phyloP scores from a whole-genome alignment of 345 rosid species.

The Hibiscus trionum region DNA sequence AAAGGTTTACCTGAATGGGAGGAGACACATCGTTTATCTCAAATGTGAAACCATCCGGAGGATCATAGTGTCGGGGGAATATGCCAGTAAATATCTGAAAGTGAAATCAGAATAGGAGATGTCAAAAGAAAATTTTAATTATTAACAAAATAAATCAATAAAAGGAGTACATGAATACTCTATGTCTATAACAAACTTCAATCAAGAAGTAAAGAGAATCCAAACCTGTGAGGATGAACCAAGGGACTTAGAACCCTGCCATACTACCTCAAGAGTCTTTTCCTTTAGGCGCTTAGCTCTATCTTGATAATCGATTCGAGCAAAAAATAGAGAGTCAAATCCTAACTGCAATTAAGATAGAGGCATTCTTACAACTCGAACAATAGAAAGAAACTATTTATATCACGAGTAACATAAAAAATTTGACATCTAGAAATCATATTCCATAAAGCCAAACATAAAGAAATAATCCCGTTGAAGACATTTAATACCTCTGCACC shows the following conservation, averaged over 20 bases:
- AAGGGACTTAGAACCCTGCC: conserved; percentile 88
- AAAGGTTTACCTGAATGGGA: conserved; percentile 66
- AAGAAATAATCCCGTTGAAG: not conserved
- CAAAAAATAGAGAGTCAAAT: conserved; percentile 87
- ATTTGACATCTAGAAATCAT: not conserved
- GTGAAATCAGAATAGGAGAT: not conserved
- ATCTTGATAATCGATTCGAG: conserved; percentile 94
- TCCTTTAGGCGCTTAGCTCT: conserved; percentile 73
- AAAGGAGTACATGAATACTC: not conserved
- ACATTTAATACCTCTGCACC: conserved; percentile 68
- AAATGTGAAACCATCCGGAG: conserved; percentile 84
- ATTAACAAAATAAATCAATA: not conserved
- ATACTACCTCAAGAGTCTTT: conserved; percentile 83
- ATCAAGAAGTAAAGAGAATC: not conserved
- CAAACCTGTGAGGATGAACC: conserved; percentile 84
- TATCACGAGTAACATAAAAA: not conserved
- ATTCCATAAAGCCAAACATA: not conserved
- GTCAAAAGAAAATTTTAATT: not conserved
- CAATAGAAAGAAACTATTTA: not conserved
- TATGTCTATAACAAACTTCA: not conserved
- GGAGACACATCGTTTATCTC: conserved; percentile 84
- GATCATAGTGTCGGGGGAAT: conserved; percentile 85
- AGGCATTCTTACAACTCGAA: not conserved
- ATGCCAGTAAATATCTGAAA: conserved; percentile 86
- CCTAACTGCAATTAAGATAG: conserved; percentile 53